phyloP scores from a whole-genome alignment of 257 asterid genomes.

The Solanum rostratum region DNA sequence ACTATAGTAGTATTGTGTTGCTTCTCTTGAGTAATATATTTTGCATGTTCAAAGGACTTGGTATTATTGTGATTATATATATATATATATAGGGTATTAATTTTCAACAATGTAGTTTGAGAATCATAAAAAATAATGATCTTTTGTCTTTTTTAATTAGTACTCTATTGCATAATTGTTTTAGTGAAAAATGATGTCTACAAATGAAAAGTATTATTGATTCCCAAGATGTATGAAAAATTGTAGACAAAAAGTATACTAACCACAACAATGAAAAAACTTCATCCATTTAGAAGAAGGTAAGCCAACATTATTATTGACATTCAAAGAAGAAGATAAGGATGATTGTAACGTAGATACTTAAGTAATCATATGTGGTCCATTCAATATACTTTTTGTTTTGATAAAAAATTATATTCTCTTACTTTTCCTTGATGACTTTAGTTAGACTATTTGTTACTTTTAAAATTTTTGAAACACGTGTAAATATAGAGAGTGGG shows the following conservation, averaged over 20 bases:
- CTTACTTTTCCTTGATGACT: not conserved
- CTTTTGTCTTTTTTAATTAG: no score
- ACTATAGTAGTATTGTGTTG: not conserved
- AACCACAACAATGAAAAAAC: not conserved
- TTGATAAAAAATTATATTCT: no score
- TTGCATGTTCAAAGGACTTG: not conserved
- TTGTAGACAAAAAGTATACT: no score
- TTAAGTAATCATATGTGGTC: not conserved
- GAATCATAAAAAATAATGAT: not conserved
- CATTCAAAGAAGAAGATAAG: no score
- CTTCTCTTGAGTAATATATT: not conserved
- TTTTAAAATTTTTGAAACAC: no score
- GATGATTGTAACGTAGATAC: no score
- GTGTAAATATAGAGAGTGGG: no score
- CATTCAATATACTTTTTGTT: not conserved
- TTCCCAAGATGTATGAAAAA: not conserved
- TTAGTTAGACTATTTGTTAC: no score
- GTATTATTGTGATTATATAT: not conserved
- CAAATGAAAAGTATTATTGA: not conserved
- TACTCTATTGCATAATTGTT: no score
- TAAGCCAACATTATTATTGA: no score
- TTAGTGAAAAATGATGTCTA: no score
- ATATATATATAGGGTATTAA: not conserved
- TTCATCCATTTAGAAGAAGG: not conserved
- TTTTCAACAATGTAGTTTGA: not conserved